These are phyloP conservation scores for Chytriomyces sp. DNA, from an alignment of 192 early-diverging fungal genomes.

Conservation along the genomic window DNA sequence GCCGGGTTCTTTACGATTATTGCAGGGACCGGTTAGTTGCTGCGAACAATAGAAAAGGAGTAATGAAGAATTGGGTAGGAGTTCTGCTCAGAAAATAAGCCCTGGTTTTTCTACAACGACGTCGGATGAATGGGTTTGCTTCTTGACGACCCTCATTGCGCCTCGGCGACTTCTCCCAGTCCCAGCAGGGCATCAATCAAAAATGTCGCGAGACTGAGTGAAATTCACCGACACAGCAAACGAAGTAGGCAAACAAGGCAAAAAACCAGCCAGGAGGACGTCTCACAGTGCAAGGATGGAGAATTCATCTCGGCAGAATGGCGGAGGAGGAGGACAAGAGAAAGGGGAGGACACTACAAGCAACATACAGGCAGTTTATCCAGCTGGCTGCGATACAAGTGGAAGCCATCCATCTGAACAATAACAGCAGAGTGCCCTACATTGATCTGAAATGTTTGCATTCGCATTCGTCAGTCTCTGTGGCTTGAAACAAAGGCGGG, in stretches of 20 bases:
- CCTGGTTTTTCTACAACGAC: conserved; percentile 20
- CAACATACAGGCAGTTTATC: conserved; percentile 14
- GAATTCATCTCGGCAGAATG: conserved; percentile 18
- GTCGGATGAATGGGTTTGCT: background rate
- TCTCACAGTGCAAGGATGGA: conserved; percentile 37
- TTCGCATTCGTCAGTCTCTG: too few species aligned
- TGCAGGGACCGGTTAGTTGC: background rate
- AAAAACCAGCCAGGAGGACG: background rate
- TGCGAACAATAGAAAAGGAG: background rate
- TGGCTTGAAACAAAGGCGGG: too few species aligned
- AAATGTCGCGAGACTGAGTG: background rate
- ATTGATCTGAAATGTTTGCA: background rate
- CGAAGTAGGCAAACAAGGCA: background rate
- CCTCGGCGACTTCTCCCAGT: background rate
- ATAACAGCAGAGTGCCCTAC: conserved; percentile 35
- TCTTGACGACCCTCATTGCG: too few species aligned
- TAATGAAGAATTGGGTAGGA: background rate
- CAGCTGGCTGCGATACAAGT: conserved; percentile 45
- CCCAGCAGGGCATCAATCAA: background rate
- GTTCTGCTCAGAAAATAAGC: conserved; percentile 7
- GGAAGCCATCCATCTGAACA: conserved; percentile 68
- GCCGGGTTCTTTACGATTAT: conserved; percentile 42
- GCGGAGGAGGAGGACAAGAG: background rate
- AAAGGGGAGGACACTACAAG: background rate
- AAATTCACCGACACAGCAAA: background rate